Base-by-base conservation (phyloP, 352 stramenopile species). In the Phytophthora hibernalis region DNA sequence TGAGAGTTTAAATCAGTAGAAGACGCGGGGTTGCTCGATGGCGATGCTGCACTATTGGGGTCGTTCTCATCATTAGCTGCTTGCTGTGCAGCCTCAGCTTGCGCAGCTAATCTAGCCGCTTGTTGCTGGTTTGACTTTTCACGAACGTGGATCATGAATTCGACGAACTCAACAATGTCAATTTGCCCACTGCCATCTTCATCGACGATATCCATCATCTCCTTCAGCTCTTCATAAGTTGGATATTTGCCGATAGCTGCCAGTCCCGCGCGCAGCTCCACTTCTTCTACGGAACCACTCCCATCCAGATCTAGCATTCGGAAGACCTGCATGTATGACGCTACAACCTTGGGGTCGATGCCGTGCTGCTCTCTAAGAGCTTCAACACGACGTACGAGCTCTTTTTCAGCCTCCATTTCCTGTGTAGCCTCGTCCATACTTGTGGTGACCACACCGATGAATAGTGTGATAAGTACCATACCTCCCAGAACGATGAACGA, bases 401-500 rank as follows among this genome's bases (percentile, higher is more conserved):
- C 74, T 28, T 93, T 92, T 52, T 94, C 82, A 0, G 68, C 80
- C 38, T 91, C 81, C 83, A 95, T 95, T 54, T 93, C 84, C 43
- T 96, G 81, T 3, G 90, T 96, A 13, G 86, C 89, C 68, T 97
- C 91, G 52, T 95, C 83, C 90, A 97, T 97, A 63, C 84, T 95
- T 30, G 92, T 96, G 0, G 90, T 96, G 9, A 97, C 89, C 31
- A 95, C 89, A 94, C 91, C 91, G 61, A 97, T 96, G 59, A 97
- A 97, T 44, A 97, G 64, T 40, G 89, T 97, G 58, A 97, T 96
- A 24, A 97, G 78, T 13, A 97, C 88, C 76, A 97, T 91, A 12
- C 62, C 90, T 35, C 86, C 90, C 11, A 97, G 70, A 9, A 97
- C 73, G 20, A 91, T 90, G 65, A 97, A 96, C 11, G 72, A 68